Evolutionary conservation across 495 filamentous ascomycete genomes (phyloP).

Genomic region (Podospora pseudopauciseta): DNA sequence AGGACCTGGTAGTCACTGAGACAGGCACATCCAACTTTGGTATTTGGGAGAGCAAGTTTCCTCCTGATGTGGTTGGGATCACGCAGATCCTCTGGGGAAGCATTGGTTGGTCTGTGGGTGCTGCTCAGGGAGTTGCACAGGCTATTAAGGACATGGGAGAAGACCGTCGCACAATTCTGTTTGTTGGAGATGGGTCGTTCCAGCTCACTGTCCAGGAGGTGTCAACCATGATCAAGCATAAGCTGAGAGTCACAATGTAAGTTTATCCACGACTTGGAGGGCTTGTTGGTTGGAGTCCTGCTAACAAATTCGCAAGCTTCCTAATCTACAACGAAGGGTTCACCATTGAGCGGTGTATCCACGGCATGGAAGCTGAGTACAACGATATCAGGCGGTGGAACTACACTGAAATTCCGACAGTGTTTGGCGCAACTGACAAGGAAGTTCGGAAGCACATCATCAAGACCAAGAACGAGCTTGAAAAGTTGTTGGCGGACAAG

Average conservation of each 20-base stretch:
- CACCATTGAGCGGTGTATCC: constrained; percentile 72
- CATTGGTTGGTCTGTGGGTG: constrained; percentile 79
- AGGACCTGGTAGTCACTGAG: constrained; percentile 82
- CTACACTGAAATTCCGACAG: constrained; percentile 60
- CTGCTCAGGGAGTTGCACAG: constrained; percentile 71
- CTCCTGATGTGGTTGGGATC: constrained; percentile 66
- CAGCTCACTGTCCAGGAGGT: constrained; percentile 84
- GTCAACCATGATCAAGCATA: constrained; percentile 77
- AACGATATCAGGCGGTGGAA: constrained; percentile 79
- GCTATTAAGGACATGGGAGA: constrained; percentile 58
- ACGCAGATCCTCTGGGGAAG: constrained; percentile 87
- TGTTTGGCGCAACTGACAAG: constrained; percentile 60
- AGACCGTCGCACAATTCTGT: constrained; percentile 67
- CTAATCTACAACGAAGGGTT: constrained; percentile 75
- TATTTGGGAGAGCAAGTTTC: constrained; percentile 84
- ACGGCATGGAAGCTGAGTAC: constrained; percentile 72
- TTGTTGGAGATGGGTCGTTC: constrained; percentile 83
- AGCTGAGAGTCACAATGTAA: constrained; percentile 75
- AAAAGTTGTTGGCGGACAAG: constrained; percentile 61
- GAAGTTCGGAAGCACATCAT: constrained; percentile 63
- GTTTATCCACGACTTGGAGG: constrained; percentile 23
- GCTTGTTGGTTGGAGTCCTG: not conserved
- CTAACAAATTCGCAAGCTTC: constrained; percentile 46
- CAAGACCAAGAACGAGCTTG: constrained; percentile 66
- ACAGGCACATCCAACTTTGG: constrained; percentile 90